phyloP scores from a whole-genome alignment of 1,284 basidiomycete genomes.

The Ceratobasidium sp. region DNA sequence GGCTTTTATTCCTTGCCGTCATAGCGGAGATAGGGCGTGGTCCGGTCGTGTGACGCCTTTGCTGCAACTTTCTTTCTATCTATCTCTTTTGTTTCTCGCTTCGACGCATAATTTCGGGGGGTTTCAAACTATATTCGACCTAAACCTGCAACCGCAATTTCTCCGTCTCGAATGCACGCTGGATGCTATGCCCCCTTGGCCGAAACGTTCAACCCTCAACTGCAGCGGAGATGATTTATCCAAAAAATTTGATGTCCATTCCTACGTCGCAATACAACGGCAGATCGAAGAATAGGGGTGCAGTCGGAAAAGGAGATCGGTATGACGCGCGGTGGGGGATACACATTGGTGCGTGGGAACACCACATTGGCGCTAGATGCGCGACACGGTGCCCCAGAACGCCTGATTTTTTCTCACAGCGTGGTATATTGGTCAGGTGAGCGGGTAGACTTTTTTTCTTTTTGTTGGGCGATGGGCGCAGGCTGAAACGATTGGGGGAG shows the following conservation, averaged over 20 bases:
- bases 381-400: constrained; percentile 14
- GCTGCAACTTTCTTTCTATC: neutral
- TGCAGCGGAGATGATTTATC: neutral
- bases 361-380: constrained; percentile 33
- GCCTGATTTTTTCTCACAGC: constrained; percentile 27
- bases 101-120: neutral
- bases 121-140: constrained; percentile 7
- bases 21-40: constrained; percentile 11
- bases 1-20: constrained; percentile 2
- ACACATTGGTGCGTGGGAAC: constrained; percentile 20
- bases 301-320: neutral
- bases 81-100: constrained; percentile 1
- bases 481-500: neutral
- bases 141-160: neutral
- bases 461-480: constrained; percentile 8
- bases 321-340: constrained; percentile 1
- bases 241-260: neutral
- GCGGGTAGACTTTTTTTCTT: neutral
- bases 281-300: constrained; percentile 10
- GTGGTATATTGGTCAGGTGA: constrained; percentile 16
- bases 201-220: neutral
- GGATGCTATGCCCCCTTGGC: neutral
- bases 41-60: constrained; percentile 23
- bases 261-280: neutral
- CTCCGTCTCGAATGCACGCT: constrained; percentile 21